Conservation (phyloP, 768 basidiomycete species). For the Dioszegia crocea region DNA sequence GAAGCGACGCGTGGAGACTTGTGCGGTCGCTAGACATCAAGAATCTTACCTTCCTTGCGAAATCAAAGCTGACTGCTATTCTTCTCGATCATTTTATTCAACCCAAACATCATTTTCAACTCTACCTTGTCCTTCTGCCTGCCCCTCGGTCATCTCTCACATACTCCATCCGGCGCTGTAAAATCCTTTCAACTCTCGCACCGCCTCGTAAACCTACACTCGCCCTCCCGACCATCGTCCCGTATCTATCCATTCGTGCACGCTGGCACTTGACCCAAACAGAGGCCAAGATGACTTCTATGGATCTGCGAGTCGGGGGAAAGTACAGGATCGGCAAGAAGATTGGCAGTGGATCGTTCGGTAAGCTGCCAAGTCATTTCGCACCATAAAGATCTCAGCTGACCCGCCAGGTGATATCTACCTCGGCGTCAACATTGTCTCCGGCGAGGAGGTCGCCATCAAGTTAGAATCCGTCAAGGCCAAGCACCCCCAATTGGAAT, state of each 20-base stretch:
- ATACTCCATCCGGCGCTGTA: too few species aligned
- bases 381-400: neutral
- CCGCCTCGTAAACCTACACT: neutral
- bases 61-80: neutral
- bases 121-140: neutral
- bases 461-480: slow-evolving; percentile 99
- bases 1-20: too few species aligned
- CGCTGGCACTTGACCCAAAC: neutral
- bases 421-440: slow-evolving; percentile 99
- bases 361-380: slow-evolving; percentile 54
- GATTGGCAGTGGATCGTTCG: slow-evolving; percentile 97
- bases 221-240: neutral
- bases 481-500: slow-evolving; percentile 96
- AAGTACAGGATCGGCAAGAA: slow-evolving; percentile 97
- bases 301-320: slow-evolving; percentile 48
- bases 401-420: slow-evolving; percentile 81
- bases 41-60: too few species aligned
- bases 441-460: slow-evolving; percentile 98
- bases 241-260: neutral
- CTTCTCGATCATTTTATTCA: too few species aligned
- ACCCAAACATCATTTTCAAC: too few species aligned
- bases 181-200: neutral
- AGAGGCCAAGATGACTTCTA: slow-evolving; percentile 34
- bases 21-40: too few species aligned
- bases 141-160: neutral